Evolutionary conservation across 257 asterid genomes (phyloP).

Genomic region (Lycium ferocissimum): DNA sequence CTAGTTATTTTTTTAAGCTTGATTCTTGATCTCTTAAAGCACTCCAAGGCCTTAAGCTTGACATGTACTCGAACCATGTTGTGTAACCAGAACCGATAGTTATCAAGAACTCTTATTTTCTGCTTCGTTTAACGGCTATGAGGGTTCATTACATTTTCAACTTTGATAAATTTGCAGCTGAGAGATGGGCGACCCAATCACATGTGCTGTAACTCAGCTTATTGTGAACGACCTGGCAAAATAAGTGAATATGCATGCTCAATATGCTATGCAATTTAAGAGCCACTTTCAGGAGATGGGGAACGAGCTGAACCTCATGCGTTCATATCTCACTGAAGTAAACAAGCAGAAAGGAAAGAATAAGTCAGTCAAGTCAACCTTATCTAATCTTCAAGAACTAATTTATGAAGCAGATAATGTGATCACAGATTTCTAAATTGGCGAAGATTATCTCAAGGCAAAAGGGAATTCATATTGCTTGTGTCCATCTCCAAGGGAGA

Average conservation of each 20-base stretch:
- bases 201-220: not conserved
- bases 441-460: not conserved
- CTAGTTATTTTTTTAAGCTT: too few species aligned
- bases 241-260: slow-evolving; percentile 24
- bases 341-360: slow-evolving; percentile 22
- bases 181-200: slow-evolving; percentile 20
- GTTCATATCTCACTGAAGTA: slow-evolving; percentile 34
- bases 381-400: slow-evolving; percentile 29
- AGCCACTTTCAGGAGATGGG: slow-evolving; percentile 31
- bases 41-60: too few species aligned
- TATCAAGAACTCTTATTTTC: too few species aligned
- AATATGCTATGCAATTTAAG: slow-evolving; percentile 37
- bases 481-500: slow-evolving; percentile 22
- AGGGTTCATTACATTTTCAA: not conserved
- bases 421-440: slow-evolving; percentile 36
- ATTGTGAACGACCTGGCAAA: not conserved
- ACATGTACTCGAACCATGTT: too few species aligned
- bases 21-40: too few species aligned
- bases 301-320: slow-evolving; percentile 38
- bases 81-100: too few species aligned
- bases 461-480: slow-evolving; percentile 17
- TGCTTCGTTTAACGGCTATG: not conserved
- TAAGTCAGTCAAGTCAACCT: slow-evolving; percentile 29
- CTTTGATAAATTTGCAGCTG: not conserved
- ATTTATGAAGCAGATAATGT: slow-evolving; percentile 44